Evolutionary conservation across 2,329 filamentous ascomycete genomes (phyloP), one percentile per base, ranked within the genome.

Genomic region (Sporothrix brunneoviolacea): DNA sequence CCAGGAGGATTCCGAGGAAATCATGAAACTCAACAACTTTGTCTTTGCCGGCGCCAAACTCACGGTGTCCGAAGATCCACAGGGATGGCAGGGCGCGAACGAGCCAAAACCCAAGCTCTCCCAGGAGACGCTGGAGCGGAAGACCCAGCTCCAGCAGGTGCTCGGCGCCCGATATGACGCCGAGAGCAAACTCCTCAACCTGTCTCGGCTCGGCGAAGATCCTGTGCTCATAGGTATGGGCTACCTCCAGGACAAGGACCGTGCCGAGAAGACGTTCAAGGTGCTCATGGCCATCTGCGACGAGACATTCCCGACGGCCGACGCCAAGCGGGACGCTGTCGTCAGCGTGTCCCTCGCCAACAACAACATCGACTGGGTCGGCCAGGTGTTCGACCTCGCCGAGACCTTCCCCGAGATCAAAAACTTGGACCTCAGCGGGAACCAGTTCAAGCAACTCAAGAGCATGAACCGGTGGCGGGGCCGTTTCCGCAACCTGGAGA

Each of bases 231-330:
- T 82, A 48, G 74, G 78, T 37, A 82, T 90, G 67, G 87, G 87
- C 33, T 86, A 91, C 61, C 90, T 95, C 64, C 78, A 82, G 55
- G 80, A 73, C 53, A 79, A 77, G 52, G 81, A 84, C 4, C 83
- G 83, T 1, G 82, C 86, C 40, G 79, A 86, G 56, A 98, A 96
- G 65, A 87, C 95, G 55, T 96, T 97, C 69, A 88, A 87, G 47
- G 91, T 88, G 1, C 75, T 97, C 55, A 95, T 97, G 87, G 82
- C 81, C 53, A 83, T 96, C 41, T 90, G 88, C 64, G 83, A 94
- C 48, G 72, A 80, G 54, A 77, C 85, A 16, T 95, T 95, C 70
- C 83, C 84, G 58, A 83, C 78, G 2, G 64, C 77, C 12, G 74
- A 84, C 54, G 83, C 85, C 44, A 91, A 91, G 65, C 79, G 82